Evolutionary conservation across 2,329 filamentous ascomycete species (phyloP).

Genomic region (Calonectria pteridis): DNA sequence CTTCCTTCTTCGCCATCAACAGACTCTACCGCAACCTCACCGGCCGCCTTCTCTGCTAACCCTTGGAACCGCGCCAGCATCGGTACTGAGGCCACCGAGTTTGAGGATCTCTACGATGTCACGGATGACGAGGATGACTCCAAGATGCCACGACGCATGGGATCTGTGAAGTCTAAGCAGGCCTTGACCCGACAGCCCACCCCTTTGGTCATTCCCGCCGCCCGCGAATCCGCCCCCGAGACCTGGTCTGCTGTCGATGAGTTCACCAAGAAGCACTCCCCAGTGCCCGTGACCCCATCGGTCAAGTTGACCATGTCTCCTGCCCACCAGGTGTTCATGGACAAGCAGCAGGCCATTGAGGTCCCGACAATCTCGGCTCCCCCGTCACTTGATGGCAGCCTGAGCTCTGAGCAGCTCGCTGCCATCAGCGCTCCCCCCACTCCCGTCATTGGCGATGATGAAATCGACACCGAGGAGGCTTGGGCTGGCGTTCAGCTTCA

Average conservation of each 20-base stretch:
- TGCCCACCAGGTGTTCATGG: constrained; percentile 78
- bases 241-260: constrained; percentile 59
- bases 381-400: constrained; percentile 89
- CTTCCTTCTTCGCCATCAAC: constrained; percentile 72
- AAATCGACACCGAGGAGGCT: constrained; percentile 67
- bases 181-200: constrained; percentile 51
- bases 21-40: constrained; percentile 66
- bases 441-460: constrained; percentile 74
- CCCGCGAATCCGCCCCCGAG: constrained; percentile 50
- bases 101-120: constrained; percentile 89
- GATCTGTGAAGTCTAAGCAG: constrained; percentile 57
- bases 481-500: constrained; percentile 84
- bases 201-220: constrained; percentile 66
- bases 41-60: constrained; percentile 65
- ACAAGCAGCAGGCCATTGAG: constrained; percentile 69
- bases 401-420: constrained; percentile 89
- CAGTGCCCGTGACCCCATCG: constrained; percentile 73
- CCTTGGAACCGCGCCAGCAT: constrained; percentile 74
- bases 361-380: constrained; percentile 83
- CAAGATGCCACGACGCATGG: constrained; percentile 41
- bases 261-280: constrained; percentile 65
- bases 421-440: constrained; percentile 87
- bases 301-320: constrained; percentile 82
- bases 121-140: constrained; percentile 78
- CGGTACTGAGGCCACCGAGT: constrained; percentile 77